phyloP scores from a whole-genome alignment of 75 land plant species.

The Chamaecyparis obtusa region DNA sequence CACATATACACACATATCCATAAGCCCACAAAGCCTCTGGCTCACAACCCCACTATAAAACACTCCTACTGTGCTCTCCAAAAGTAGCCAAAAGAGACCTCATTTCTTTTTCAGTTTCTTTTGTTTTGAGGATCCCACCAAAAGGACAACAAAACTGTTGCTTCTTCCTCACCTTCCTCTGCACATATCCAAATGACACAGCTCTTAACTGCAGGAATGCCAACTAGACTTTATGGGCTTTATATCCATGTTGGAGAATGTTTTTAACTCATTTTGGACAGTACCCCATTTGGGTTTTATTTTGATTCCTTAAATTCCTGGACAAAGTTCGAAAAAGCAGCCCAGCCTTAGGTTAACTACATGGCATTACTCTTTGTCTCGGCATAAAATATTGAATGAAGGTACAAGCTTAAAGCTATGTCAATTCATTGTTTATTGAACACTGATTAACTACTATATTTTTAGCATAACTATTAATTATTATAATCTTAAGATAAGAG shows the following conservation, averaged over 20 bases:
- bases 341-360: background rate
- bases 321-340: background rate
- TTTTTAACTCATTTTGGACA: background rate
- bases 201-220: slow-evolving; percentile 2
- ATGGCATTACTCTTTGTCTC: background rate
- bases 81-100: slow-evolving; percentile 10
- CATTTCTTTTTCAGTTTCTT: background rate
- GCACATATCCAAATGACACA: background rate
- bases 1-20: slow-evolving; percentile 1
- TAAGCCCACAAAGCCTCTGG: background rate
- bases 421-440: no score
- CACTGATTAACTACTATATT: no score
- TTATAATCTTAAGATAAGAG: no score
- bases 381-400: background rate
- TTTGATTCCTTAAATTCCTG: background rate
- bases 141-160: background rate
- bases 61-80: slow-evolving; percentile 8
- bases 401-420: no score
- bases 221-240: background rate
- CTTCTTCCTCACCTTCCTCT: slow-evolving; percentile 2
- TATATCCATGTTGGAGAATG: background rate
- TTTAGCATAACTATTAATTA: background rate
- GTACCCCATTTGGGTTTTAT: background rate
- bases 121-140: slow-evolving; percentile 11
- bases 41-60: slow-evolving; percentile 1